phyloP scores from a whole-genome alignment of 495 filamentous ascomycete species.

The Tuber melanosporum region DNA sequence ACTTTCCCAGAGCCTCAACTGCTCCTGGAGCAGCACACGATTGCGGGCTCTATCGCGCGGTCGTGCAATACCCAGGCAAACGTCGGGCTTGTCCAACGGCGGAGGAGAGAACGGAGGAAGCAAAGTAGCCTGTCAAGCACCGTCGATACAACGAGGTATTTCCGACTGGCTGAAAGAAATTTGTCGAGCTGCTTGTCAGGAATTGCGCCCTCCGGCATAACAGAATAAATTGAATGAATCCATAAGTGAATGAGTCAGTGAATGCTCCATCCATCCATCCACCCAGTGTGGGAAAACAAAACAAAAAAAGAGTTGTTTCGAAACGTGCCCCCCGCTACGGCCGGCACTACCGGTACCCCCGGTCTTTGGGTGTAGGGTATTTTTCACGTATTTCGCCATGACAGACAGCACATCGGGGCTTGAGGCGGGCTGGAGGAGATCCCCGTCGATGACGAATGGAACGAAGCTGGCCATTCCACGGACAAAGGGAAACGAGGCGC shows the following conservation, averaged over 20 bases:
- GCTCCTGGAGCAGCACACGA: background rate
- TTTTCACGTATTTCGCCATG: background rate
- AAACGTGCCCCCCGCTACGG: background rate
- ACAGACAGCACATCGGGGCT: background rate
- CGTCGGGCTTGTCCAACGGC: background rate
- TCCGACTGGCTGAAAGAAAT: background rate
- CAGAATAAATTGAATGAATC: background rate
- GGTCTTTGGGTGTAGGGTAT: background rate
- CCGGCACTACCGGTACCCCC: background rate
- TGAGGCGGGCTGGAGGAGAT: background rate
- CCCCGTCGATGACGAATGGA: background rate
- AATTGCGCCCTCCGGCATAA: background rate
- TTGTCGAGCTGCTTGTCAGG: background rate
- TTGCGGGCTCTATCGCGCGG: background rate
- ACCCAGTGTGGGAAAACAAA: background rate
- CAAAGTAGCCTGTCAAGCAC: background rate
- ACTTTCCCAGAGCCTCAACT: background rate
- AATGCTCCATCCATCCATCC: background rate
- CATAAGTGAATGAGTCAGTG: background rate
- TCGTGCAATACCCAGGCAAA: too few species aligned
- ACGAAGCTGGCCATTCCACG: background rate
- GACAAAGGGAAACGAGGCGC: conserved; percentile 1
- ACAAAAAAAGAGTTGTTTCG: background rate
- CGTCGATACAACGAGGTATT: background rate
- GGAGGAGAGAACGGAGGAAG: background rate